Conservation (phyloP, 2,329 filamentous ascomycete species). For the Colletotrichum filicis region DNA sequence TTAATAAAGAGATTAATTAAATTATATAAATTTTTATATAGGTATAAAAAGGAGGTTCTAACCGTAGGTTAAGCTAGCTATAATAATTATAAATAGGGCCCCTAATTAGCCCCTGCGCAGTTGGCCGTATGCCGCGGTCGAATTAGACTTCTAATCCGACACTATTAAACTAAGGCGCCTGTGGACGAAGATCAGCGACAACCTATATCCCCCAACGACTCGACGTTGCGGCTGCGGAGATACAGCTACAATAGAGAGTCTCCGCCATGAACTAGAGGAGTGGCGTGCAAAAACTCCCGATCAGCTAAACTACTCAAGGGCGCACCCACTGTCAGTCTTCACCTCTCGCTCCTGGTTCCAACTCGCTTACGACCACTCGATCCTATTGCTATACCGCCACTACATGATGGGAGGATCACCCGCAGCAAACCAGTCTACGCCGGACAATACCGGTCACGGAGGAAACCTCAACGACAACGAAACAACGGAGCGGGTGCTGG, state of each 20-base stretch:
- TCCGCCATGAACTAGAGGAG: constrained; percentile 27
- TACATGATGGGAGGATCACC: constrained; percentile 35
- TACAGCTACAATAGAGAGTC: neutral
- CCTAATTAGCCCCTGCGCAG: too few relatives aligned
- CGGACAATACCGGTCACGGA: neutral
- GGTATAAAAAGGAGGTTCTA: too few relatives aligned
- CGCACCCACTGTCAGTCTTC: constrained; percentile 44
- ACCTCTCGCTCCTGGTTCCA: constrained; percentile 50
- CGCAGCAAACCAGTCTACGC: neutral
- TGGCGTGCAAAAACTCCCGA: constrained; percentile 41
- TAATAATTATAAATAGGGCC: too few relatives aligned
- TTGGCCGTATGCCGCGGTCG: too few relatives aligned
- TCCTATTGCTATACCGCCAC: constrained; percentile 50
- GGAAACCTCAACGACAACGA: constrained; percentile 3
- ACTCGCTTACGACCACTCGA: constrained; percentile 50
- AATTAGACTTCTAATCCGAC: too few relatives aligned
- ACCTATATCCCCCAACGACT: constrained; percentile 37
- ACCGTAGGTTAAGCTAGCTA: too few relatives aligned
- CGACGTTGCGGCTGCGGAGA: neutral
- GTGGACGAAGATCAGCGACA: constrained; percentile 43
- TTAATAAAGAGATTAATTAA: too few relatives aligned
- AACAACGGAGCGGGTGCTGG: constrained; percentile 16
- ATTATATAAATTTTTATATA: too few relatives aligned
- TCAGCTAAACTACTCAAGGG: constrained; percentile 35
- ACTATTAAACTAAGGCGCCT: constrained; percentile 43